Percentiles rank a stretch among this genome's conserved stretches.
phyloP scores from a whole-genome alignment of 2,329 filamentous ascomycete species.

The Fusarium oxysporum region DNA sequence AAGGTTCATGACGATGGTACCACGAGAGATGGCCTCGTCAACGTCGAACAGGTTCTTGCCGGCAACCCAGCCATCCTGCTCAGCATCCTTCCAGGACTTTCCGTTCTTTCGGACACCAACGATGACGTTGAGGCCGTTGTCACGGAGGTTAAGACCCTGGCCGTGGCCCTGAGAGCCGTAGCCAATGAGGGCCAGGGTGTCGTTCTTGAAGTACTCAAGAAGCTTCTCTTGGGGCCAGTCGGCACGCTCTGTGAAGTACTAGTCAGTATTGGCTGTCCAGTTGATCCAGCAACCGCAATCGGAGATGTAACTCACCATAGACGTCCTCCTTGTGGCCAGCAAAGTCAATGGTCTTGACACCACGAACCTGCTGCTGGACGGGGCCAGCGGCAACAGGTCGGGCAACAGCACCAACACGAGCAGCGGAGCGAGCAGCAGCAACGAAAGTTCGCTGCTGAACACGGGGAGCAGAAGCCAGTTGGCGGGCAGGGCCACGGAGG shows the following conservation, averaged over 20 bases:
- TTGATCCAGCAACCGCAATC: background rate
- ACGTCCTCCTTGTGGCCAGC: constrained; percentile 94
- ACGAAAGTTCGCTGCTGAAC: constrained; percentile 73
- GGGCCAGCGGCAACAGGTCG: constrained; percentile 62
- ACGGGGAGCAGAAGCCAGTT: constrained; percentile 67
- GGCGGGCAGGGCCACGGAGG: constrained; percentile 72
- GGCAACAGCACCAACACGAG: constrained; percentile 65
- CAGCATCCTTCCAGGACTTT: constrained; percentile 97
- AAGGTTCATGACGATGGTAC: constrained; percentile 99
- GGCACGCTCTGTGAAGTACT: constrained; percentile 78
- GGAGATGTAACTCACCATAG: constrained; percentile 72
- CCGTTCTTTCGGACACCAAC: constrained; percentile 98
- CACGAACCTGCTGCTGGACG: constrained; percentile 80
- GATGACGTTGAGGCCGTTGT: constrained; percentile 99
- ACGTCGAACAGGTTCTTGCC: constrained; percentile 99
- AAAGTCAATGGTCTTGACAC: constrained; percentile 99
- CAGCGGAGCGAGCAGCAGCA: constrained; percentile 68
- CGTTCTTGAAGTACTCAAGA: constrained; percentile 99
- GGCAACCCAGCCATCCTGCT: constrained; percentile 96
- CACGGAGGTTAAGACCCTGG: constrained; percentile 98
- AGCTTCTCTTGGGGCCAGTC: constrained; percentile 99
- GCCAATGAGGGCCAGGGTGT: constrained; percentile 98
- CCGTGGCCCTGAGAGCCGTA: constrained; percentile 98
- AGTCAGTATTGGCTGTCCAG: constrained; percentile 40
- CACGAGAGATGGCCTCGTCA: constrained; percentile 92